Percentiles rank a stretch among this genome's conserved stretches.
Conservation (phyloP, 352 stramenopile genomes). For the Pythium rhizo-oryzae region DNA sequence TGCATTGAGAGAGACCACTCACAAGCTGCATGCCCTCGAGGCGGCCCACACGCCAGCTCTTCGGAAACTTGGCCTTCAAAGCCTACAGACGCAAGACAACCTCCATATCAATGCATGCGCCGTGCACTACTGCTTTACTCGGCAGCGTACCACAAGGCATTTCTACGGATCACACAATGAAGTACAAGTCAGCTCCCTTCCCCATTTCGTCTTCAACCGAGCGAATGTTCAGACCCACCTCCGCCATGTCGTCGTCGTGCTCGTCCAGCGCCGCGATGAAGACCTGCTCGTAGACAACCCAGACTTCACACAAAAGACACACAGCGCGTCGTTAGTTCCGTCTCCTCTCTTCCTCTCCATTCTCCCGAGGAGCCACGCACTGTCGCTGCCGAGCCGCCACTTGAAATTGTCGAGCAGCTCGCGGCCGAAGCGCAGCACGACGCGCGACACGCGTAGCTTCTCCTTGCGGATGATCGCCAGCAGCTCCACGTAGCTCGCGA, state of each 20-base stretch:
- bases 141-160: slow-evolving; percentile 24
- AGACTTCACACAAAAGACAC: slow-evolving; percentile 22
- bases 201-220: not conserved
- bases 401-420: slow-evolving; percentile 41
- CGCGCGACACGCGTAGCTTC: slow-evolving; percentile 36
- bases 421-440: slow-evolving; percentile 35
- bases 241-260: slow-evolving; percentile 31
- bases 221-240: slow-evolving; percentile 20
- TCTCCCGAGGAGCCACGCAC: slow-evolving; percentile 6
- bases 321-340: not conserved
- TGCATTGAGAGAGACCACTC: slow-evolving; percentile 2
- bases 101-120: not conserved
- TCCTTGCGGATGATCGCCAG: slow-evolving; percentile 43
- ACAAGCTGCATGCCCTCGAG: slow-evolving; percentile 43
- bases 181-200: slow-evolving; percentile 1
- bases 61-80: slow-evolving; percentile 42
- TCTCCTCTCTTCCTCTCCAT: not conserved
- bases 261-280: slow-evolving; percentile 44
- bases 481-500: slow-evolving; percentile 34
- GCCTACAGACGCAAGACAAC: slow-evolving; percentile 11
- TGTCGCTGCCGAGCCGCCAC: slow-evolving; percentile 36
- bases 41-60: slow-evolving; percentile 38
- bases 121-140: not conserved
- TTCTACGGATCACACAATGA: slow-evolving; percentile 16
- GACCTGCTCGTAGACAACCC: slow-evolving; percentile 46